Base-by-base conservation (phyloP, 2,329 filamentous ascomycete genomes). In the Tolypocladium cylindrosporum region DNA sequence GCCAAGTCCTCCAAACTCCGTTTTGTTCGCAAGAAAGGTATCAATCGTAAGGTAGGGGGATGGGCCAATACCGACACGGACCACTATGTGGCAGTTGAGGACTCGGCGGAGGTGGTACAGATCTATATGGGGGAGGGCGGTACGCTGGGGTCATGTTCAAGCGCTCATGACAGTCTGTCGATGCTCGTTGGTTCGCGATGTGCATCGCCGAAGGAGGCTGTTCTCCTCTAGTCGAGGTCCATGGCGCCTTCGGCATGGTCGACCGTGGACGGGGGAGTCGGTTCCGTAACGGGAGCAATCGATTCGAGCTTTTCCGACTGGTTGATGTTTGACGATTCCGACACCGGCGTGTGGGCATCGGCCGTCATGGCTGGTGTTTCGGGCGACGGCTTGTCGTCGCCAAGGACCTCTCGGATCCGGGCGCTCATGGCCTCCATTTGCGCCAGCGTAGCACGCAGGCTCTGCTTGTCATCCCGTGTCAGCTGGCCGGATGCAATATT, bases 361-460 rank as follows among this genome's bases (percentile, higher is more conserved):
- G 66, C 59, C 31, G 66, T 59, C 58, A 58, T 55, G 57, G 61
- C 52, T 50, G 58, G 58, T 51, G 60, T 62, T 53, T 60, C 57
- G 14, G 63, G 59, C 24, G 64, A 62, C 41, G 54, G 40, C 21
- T 58, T 61, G n/a, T 65, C 65, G 40, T 71, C 71, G 45, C 71
- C 72, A 5, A 79, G 71, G 21, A 75, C 60, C 55, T 71, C 66
- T 34, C 71, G 71, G 61, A 83, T 77, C 21, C 68, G 69, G n/a
- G 67, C 66, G 41, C 69, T 70, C 68, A 81, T 69, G 31, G 72
- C 69, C 52, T 81, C 75, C 61, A 77, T 72, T 59, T 79, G 76
- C 21, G 72, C 71, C 11, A 81, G 72, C 67, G 81, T 77, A 41
- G 75, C 75, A 48, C 76, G 73, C 21, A 84, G 74, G 55, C 77